Base-by-base conservation (phyloP, 257 asterid genomes). In the Penstemon davidsonii region DNA sequence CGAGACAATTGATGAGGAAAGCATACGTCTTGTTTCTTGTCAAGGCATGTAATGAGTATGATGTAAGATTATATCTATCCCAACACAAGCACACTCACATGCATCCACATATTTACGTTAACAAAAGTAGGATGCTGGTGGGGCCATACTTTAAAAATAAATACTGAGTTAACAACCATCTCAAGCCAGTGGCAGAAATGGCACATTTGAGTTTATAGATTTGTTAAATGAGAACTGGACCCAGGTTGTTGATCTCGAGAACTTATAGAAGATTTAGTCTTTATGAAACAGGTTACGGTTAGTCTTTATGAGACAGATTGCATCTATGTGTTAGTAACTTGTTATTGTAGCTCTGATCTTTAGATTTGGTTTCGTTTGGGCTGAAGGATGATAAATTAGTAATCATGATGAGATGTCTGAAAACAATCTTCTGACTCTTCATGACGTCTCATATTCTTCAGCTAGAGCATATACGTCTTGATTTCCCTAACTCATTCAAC, bases 1-100 rank as follows among this genome's bases (percentile, higher is more conserved):
- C 74, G 12, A 36, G 13, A 15, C 46, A 55, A 50, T 62, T 49
- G 33, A 50, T 46, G n/a, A 3, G 6, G 63, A 57, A 54, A 68
- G 6, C 40, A 15, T 56, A 37, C 45, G 15, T 18, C 11, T 15
- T 13, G 51, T 19, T 13, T 3, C 4, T 4, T 38, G 61, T 10
- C 19, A 37, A 51, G 53, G 46, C 68, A 51, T 15, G 12, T 39
- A 66, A 7, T 13, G 25, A 50, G 33, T 41, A 25, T 71, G 56
- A 40, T 12, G 36, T 66, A 51, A 15, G 44, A 73, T 51, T 36
- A 33, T 8, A 43, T 18, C 6, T 4, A 3, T 15, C 52, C 41
- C 3, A 39, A 5, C 46, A 15, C 73, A n/a, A 60, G 55, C 39
- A 5, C 49, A 4, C 3, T 8, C 40, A 45, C 8, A 19, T 10